Evolutionary conservation across 2,329 filamentous ascomycete species (phyloP).

Genomic region (Aspergillus latus): DNA sequence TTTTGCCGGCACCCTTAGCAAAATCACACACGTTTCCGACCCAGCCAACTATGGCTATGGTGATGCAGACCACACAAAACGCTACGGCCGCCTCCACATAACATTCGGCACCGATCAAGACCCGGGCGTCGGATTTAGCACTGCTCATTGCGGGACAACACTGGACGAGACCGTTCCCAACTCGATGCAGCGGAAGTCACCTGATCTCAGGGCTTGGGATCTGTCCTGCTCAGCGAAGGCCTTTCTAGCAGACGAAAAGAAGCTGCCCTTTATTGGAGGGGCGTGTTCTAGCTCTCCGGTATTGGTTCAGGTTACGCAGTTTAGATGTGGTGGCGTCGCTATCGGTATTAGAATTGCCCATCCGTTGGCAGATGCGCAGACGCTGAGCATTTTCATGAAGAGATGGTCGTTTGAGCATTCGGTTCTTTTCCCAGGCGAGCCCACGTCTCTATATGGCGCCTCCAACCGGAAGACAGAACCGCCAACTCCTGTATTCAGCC

Average conservation of each 20-base stretch:
- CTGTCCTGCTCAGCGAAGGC: slow-evolving; percentile 3
- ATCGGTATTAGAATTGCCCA: slow-evolving; percentile 48
- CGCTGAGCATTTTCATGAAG: slow-evolving; percentile 46
- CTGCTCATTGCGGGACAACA: slow-evolving; percentile 23
- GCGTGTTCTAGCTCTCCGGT: slow-evolving; percentile 28
- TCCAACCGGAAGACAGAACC: background rate
- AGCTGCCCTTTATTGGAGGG: background rate
- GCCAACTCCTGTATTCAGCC: slow-evolving; percentile 36
- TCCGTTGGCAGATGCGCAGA: slow-evolving; percentile 47
- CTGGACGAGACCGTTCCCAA: slow-evolving; percentile 24
- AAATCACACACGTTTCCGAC: background rate
- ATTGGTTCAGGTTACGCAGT: slow-evolving; percentile 43
- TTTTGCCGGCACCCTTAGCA: slow-evolving; percentile 12
- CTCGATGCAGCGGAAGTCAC: slow-evolving; percentile 23
- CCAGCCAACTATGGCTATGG: background rate
- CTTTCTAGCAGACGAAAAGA: slow-evolving; percentile 6
- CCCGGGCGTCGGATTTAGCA: slow-evolving; percentile 45
- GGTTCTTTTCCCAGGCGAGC: slow-evolving; percentile 14
- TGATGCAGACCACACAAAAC: slow-evolving; percentile 9
- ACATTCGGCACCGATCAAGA: slow-evolving; percentile 40
- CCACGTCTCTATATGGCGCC: background rate
- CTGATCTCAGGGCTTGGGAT: slow-evolving; percentile 1
- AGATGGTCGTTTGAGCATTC: slow-evolving; percentile 39
- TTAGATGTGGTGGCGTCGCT: slow-evolving; percentile 44
- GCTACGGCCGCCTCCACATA: slow-evolving; percentile 34